Conservation (phyloP, 1,284 basidiomycete species). For the Trichosporon inkin region DNA sequence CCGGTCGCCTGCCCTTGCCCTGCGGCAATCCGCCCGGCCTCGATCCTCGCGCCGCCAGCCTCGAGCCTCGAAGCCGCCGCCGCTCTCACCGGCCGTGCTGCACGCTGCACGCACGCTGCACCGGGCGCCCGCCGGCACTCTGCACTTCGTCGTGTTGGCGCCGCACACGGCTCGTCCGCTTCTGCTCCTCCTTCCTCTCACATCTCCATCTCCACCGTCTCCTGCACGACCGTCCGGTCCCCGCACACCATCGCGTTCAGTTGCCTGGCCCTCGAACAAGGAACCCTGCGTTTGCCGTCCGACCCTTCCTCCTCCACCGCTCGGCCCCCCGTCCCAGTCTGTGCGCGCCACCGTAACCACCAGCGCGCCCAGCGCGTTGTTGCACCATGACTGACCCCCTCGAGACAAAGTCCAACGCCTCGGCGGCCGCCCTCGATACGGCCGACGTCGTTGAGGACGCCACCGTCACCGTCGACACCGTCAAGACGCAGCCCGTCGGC, state of each 20-base stretch:
- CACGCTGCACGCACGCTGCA: too few species aligned
- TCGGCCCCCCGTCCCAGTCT: background rate
- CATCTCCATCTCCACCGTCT: background rate
- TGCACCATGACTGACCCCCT: conserved; percentile 2
- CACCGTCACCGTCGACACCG: background rate
- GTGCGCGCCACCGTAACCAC: background rate
- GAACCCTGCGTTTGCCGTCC: background rate
- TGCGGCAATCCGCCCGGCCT: too few species aligned
- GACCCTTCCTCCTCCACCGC: conserved; percentile 1
- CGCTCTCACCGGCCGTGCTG: too few species aligned
- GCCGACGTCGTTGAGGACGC: background rate
- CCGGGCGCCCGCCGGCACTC: too few species aligned
- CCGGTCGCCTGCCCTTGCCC: too few species aligned
- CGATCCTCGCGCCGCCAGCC: too few species aligned
- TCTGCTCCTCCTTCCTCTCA: background rate
- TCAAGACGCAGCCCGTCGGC: background rate
- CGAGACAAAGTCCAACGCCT: conserved; percentile 2
- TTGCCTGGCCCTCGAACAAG: background rate
- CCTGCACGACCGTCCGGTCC: conserved; percentile 1
- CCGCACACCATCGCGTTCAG: background rate
- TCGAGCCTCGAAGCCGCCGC: too few species aligned
- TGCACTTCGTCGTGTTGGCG: too few species aligned
- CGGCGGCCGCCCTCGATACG: background rate
- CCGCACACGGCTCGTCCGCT: too few species aligned
- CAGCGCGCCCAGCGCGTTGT: background rate